Conservation (phyloP, 805 yeast species). For the Candida sithepensis region DNA sequence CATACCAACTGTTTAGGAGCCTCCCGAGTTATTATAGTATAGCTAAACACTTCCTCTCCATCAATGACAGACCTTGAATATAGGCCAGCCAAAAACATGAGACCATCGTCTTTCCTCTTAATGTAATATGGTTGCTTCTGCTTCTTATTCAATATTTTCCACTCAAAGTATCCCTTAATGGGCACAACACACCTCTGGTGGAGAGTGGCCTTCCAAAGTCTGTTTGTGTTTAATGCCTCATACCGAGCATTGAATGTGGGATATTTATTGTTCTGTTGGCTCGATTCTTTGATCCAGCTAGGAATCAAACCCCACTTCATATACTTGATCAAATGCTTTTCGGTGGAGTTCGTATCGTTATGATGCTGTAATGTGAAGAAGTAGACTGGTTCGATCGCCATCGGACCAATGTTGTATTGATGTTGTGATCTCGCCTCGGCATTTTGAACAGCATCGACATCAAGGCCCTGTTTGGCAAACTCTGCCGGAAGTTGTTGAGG, state of each 20-base stretch:
- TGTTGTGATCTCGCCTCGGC: constrained; percentile 25
- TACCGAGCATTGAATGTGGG: constrained; percentile 71
- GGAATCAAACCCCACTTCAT: constrained; percentile 88
- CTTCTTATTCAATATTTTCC: constrained; percentile 42
- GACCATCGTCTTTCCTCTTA: constrained; percentile 43
- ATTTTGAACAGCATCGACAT: constrained; percentile 24
- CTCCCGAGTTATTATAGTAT: constrained; percentile 69
- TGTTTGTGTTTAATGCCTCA: constrained; percentile 53
- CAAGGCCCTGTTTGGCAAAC: constrained; percentile 27
- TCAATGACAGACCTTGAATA: constrained; percentile 26
- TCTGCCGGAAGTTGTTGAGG: constrained; percentile 42
- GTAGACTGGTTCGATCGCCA: constrained; percentile 44
- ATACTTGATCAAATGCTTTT: constrained; percentile 32
- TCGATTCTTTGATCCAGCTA: constrained; percentile 45
- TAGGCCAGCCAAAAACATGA: constrained; percentile 68
- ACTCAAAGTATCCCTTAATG: constrained; percentile 82
- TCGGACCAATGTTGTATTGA: constrained; percentile 63
- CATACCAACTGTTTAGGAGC: constrained; percentile 60
- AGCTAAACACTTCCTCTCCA: constrained; percentile 41
- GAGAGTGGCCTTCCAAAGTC: constrained; percentile 54
- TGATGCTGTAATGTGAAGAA: constrained; percentile 11
- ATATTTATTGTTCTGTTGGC: constrained; percentile 33
- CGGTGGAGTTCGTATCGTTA: neutral
- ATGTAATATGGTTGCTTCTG: constrained; percentile 65
- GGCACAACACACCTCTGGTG: constrained; percentile 70